Evolutionary conservation across 169 alveolate species (phyloP), one percentile per base, ranked within the genome.

Genomic region (Plasmodium inui): DNA sequence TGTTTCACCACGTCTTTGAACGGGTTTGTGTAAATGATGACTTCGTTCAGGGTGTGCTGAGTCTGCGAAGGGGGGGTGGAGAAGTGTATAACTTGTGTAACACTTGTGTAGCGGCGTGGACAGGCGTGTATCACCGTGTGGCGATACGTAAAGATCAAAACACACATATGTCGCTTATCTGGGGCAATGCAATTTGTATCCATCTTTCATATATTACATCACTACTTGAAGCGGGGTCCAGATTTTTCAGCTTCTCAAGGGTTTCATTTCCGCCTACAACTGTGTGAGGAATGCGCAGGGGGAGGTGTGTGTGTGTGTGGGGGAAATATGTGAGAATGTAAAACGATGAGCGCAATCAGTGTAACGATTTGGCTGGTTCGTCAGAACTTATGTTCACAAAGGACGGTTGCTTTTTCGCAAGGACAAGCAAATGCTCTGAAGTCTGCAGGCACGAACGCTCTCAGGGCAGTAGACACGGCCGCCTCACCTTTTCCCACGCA

Each of bases 221-320:
- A 76, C 44, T 34, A 17, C 19, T 86, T 50, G 81, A 17, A 26
- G 81, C 6, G 9, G 88, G 17, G 71, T 86, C 86, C 73, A 86
- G 17, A 86, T 86, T 86, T 86, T 86, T 86, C 67, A 86, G 76
- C 37, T 86, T 86, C 7, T 17, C 57, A 57, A 86, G 70, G 61
- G 93, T 86, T 26, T 86, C 93, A 76, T 57, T 86, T 86, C 93
- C 93, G 57, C 93, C 93, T 50, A 86, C 93, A 26, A 86, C 93
- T 86, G 46, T 12, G 41, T 19, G 22, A 26, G 79, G 46, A 84
- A 50, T 17, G 79, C n/a, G 32, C 14, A 71, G 22, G 44, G 70
- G 55, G 71, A n/a, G n/a, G n/a, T n/a, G n/a, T n/a, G n/a, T n/a
- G n/a, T n/a, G n/a, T n/a, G n/a, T n/a, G n/a, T n/a, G 22, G 32